These are phyloP conservation scores for Pyricularia sp. DNA, from an alignment of 2,329 filamentous ascomycete genomes.

Conservation along the genomic window DNA sequence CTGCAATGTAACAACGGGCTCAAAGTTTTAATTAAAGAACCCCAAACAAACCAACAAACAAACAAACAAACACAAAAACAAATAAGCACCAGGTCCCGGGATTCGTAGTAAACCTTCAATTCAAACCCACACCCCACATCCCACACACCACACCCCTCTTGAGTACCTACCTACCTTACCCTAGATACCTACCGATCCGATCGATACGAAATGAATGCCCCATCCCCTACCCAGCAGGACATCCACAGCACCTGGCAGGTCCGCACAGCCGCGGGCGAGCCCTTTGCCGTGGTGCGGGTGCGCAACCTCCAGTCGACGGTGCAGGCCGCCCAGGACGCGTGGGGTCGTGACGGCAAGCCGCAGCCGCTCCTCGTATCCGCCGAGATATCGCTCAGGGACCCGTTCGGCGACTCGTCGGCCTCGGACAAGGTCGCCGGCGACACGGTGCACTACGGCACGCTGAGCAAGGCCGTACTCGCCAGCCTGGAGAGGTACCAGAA, in stretches of 20 bases:
- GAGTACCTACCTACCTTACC: no score
- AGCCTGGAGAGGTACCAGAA: constrained; percentile 21
- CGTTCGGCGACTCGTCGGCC: constrained; percentile 48
- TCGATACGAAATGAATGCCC: not conserved
- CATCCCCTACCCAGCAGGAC: constrained; percentile 2
- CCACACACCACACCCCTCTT: not conserved
- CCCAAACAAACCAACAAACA: not conserved
- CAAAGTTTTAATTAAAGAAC: not conserved
- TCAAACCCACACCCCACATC: not conserved
- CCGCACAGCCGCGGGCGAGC: constrained; percentile 29
- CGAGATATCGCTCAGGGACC: constrained; percentile 42
- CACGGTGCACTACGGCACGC: constrained; percentile 65
- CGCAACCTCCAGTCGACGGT: constrained; percentile 50
- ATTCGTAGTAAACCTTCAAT: not conserved
- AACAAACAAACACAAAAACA: not conserved
- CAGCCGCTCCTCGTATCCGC: constrained; percentile 57
- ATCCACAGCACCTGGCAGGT: constrained; percentile 27
- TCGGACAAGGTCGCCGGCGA: constrained; percentile 55
- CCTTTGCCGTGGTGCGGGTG: constrained; percentile 47
- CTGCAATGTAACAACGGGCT: not conserved
- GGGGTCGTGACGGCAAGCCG: constrained; percentile 47
- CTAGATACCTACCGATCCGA: not conserved
- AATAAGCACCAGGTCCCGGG: no score
- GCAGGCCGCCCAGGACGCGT: constrained; percentile 54
- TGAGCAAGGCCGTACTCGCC: constrained; percentile 56